Base-by-base conservation (phyloP, 1,284 basidiomycete species). In the Leccinum griseonigrum region DNA sequence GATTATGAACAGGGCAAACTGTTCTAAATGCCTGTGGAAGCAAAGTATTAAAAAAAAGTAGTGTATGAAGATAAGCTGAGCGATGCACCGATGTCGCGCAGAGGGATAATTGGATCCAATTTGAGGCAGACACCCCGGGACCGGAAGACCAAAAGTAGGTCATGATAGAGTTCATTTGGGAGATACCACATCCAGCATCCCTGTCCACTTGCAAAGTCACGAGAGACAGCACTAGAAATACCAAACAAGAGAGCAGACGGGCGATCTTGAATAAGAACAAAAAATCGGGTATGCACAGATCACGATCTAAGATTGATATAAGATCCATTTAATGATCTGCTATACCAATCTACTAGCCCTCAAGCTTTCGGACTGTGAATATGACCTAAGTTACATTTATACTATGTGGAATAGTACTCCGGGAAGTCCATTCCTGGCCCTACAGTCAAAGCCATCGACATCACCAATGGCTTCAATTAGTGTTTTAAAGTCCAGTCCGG, bases 21-120 rank as follows among this genome's bases (percentile, higher is more conserved):
- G 22, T 8, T 18, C 32, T 22, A 29, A 48, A 59, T 3, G 32
- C 40, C 58, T 60, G n/a, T 48, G 11, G 32, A 36, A 22, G 26
- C 22, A 32, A 31, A 29, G 9, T 38, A 11, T 9, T 36, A 3
- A 22, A 34, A 28, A 51, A 29, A 9, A 32, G 1, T 13, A 28
- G 22, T 2, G n/a, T 26, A 3, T 9, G 14, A 60, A 32, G 29
- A 26, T 29, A n/a, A 14, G 9, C 18, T 3, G 16, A 36, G 28
- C 7, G n/a, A 51, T 58, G n/a, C 58, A 48, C 57, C 8, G 58
- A 60, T 1, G 58, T 60, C 32, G 31, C 58, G 9, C 40, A 34
- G 40, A 59, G 11, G n/a, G 40, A 59, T 34, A 48, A 46, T 18
- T 1, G 18, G 26, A 38, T 29, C 58, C 57, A 32, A 34, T 28